Conservation (phyloP, 345 rosid species). For the Gossypium sturtianum region DNA sequence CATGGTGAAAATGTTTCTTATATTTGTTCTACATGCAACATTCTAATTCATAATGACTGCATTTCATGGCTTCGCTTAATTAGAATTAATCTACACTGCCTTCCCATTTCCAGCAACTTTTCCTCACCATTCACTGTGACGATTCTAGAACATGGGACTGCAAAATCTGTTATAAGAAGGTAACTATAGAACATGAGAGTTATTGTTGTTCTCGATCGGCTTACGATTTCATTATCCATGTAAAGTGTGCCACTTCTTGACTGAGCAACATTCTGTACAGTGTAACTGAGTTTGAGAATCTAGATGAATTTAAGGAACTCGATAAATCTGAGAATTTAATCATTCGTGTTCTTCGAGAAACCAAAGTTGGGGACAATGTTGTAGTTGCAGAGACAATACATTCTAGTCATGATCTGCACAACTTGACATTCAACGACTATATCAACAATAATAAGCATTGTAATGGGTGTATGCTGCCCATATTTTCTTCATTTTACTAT, state of each 20-base stretch:
- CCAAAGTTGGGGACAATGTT: not conserved
- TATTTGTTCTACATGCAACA: not conserved
- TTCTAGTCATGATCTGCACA: slow-evolving; percentile 2
- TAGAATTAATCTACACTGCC: not conserved
- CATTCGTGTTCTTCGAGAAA: not conserved
- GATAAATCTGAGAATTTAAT: not conserved
- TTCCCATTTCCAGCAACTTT: not conserved
- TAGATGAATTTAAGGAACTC: not conserved
- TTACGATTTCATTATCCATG: slow-evolving; percentile 13
- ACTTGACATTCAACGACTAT: not conserved
- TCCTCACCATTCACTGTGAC: too few species aligned
- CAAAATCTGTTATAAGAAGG: not conserved
- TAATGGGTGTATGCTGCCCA: slow-evolving; percentile 18
- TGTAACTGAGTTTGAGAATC: not conserved
- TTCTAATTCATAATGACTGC: not conserved
- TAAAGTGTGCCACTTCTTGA: slow-evolving; percentile 6
- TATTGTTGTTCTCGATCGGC: not conserved
- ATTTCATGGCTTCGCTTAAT: not conserved
- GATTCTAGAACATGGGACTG: not conserved
- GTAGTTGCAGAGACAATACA: not conserved
- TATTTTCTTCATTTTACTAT: slow-evolving; percentile 11
- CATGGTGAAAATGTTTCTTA: not conserved
- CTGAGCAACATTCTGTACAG: not conserved
- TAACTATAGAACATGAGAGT: not conserved
- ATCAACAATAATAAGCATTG: not conserved